Evolutionary conservation across 176 grass and related monocot genomes (phyloP), one percentile per base, ranked within the genome.

Genomic region (bread wheat (Triticum aestivum)): DNA sequence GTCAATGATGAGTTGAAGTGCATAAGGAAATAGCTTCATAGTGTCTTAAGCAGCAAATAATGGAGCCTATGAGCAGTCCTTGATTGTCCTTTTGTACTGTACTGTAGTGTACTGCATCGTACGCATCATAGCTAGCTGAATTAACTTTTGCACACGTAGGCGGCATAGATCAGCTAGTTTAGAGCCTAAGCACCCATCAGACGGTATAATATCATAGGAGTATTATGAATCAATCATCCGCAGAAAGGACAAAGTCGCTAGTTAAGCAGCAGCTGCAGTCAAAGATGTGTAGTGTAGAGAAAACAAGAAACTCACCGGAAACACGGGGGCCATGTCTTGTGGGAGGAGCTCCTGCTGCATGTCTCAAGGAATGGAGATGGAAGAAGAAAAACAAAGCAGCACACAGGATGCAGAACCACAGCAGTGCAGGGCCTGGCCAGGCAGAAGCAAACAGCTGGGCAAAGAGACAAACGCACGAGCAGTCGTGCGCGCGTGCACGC

Each of bases 311-410:
- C 21, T 49, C 41, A 45, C 61, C 86, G 63, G 82, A 37, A 91
- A 86, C 69, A 45, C 83, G 77, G 82, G 86, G 82, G 15, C 78
- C 82, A 10, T 91, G 86, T 88, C 78, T 88, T 70, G 32, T 66
- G 90, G 82, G 69, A 75, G 12, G 77, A 88, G 77, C 39, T 78
- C 69, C 49, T 61, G 68, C 81, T 69, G 61, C 81, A 42, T 75
- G 67, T 84, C 76, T 75, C 73, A 62, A 76, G 61, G 38, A 49
- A 81, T 58, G 15, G 54, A 58, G 18, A 17, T 49, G 12, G 65
- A 75, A 67, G 47, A 84, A 87, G 47, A 84, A 84, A 79, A 75
- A 45, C 56, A 59, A 59, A 58, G 73, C 66, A 82, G 34, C 38
- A 63, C 14, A 20, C 33, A 41, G 58, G 20, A 73, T 73, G 61